Percentiles rank a stretch among this genome's conserved stretches.
phyloP scores from a whole-genome alignment of 495 filamentous ascomycete genomes.

The Hypoxylon crocopeplum region DNA sequence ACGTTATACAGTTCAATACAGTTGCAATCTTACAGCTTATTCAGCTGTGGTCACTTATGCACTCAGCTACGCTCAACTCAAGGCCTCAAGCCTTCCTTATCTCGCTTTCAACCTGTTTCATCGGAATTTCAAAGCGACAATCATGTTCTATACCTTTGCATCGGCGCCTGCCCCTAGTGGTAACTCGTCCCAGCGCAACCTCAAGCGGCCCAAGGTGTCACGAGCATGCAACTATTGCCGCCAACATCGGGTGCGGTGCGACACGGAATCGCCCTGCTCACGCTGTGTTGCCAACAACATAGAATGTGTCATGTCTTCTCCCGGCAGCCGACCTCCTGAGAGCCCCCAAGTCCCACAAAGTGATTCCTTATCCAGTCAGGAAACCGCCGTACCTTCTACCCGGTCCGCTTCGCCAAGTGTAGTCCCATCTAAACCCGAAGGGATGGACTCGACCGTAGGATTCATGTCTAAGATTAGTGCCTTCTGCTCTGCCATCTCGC shows the following conservation, averaged over 20 bases:
- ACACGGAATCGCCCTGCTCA: slow-evolving; percentile 37
- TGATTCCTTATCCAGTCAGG: background rate
- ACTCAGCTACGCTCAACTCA: background rate
- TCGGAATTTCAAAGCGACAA: background rate
- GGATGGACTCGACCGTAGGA: slow-evolving; percentile 40
- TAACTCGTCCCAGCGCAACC: background rate
- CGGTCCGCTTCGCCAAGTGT: slow-evolving; percentile 9
- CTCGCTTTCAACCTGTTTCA: background rate
- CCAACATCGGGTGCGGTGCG: slow-evolving; percentile 42
- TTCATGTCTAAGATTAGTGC: slow-evolving; percentile 43
- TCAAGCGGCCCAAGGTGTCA: slow-evolving; percentile 38
- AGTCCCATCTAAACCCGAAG: slow-evolving; percentile 10
- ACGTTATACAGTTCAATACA: too few relatives aligned
- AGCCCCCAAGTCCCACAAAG: background rate
- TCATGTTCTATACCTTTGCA: slow-evolving; percentile 16
- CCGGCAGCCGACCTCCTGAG: background rate
- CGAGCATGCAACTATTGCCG: slow-evolving; percentile 44
- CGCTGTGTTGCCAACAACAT: slow-evolving; percentile 39
- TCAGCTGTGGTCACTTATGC: background rate
- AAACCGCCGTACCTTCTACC: background rate
- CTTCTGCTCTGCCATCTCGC: slow-evolving; percentile 40
- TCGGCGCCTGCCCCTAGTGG: background rate
- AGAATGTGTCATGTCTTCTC: slow-evolving; percentile 26
- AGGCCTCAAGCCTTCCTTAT: background rate
- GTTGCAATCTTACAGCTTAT: background rate